Base-by-base conservation (phyloP, 192 early-diverging fungal genomes). In the Piromyces sp. region DNA sequence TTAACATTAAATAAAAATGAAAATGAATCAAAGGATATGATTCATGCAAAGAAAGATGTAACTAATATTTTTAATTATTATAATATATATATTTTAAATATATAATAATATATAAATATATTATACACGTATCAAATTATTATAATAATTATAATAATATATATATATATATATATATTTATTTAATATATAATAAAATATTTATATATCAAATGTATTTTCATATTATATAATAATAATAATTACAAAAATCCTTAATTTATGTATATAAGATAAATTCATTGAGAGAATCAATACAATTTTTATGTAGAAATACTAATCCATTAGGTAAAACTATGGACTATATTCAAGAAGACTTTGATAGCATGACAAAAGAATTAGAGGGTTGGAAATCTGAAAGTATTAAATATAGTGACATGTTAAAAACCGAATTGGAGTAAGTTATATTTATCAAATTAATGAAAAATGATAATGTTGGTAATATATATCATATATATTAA, bases 311-410 rank as follows among this genome's bases (percentile, higher is more conserved):
- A 17, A 85, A 80, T 81, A 89, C 90, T 7, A 86, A 89, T 81
- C 90, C 90, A 33, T 86, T 91, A 26, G 88, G 87, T 31, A 89
- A 88, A 80, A 89, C 87, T 5, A 84, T 91, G 83, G 89, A 91
- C 78, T 90, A 90, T 82, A 83, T 90, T 84, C 89, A 90, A 37
- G 90, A 91, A 81, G 90, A 91, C 80, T 86, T 90, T 51, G 90
- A 91, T 80, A 85, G 86, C 68, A 91, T 91, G 90, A 89, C 87
- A 58, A 86, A 86, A 81, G 90, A 91, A 82, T 82, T 90, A 12
- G 89, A 89, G 33, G 30, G 83, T 37, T 91, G 90, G 90, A 80
- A 83, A 80, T 79, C 33, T 30, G 90, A 91, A 83, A 33, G 38
- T 40, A 80, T 83, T 38, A 87, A 87, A 80, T 88, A 86, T 37